Conservation (phyloP, 768 basidiomycete genomes). For the Mycena haematopus region DNA sequence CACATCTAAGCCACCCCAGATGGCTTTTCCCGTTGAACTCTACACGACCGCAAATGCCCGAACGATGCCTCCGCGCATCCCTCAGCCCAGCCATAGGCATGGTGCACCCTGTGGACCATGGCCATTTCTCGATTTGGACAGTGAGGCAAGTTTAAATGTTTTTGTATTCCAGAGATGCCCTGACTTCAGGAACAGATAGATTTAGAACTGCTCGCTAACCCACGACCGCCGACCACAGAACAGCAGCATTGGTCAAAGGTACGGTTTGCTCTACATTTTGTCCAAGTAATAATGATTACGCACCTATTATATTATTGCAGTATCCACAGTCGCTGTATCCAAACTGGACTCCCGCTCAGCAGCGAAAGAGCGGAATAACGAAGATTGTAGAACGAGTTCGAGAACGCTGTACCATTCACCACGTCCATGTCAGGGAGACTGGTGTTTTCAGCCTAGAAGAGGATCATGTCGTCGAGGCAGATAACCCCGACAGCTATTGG, state of each 20-base stretch:
- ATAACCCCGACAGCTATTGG: slow-evolving; percentile 42
- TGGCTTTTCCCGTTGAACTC: slow-evolving; percentile 19
- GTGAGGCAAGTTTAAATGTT: slow-evolving; percentile 22
- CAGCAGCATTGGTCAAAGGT: slow-evolving; percentile 24
- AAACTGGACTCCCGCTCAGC: slow-evolving; percentile 60
- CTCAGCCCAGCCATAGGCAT: slow-evolving; percentile 39
- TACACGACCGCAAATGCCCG: slow-evolving; percentile 19
- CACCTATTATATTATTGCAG: slow-evolving; percentile 38
- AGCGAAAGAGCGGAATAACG: slow-evolving; percentile 45
- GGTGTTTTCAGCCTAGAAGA: slow-evolving; percentile 39
- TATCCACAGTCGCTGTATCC: slow-evolving; percentile 62
- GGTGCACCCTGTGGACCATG: slow-evolving; percentile 48
- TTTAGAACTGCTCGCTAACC: slow-evolving; percentile 24
- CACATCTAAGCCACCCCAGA: not conserved
- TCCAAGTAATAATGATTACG: not conserved
- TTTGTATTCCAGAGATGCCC: not conserved
- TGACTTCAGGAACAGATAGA: slow-evolving; percentile 29
- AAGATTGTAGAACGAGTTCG: slow-evolving; percentile 34
- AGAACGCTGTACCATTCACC: slow-evolving; percentile 41
- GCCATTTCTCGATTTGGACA: slow-evolving; percentile 49
- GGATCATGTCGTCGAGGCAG: slow-evolving; percentile 31
- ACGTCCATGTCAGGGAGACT: slow-evolving; percentile 47
- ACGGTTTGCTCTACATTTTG: not conserved
- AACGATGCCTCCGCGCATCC: slow-evolving; percentile 29
- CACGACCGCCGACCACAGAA: slow-evolving; percentile 1